phyloP scores from a whole-genome alignment of 257 asterid genomes.

The Nicotiana obtusifolia region DNA sequence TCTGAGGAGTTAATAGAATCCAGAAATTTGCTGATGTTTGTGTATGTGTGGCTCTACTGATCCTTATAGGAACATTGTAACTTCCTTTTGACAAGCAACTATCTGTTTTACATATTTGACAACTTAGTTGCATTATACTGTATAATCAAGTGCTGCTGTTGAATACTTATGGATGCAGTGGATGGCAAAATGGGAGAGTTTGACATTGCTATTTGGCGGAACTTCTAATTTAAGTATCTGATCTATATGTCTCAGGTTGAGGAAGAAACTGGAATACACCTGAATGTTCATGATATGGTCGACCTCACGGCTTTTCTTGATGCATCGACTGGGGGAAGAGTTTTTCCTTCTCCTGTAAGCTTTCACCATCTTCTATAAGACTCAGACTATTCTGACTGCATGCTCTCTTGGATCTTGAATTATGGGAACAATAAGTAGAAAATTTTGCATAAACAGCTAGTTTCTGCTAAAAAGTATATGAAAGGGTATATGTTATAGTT shows the following conservation, averaged over 20 bases:
- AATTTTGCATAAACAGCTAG: neutral
- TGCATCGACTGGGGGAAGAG: conserved; percentile 64
- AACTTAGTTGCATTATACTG: neutral
- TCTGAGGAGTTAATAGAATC: neutral
- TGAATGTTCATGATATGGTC: conserved; percentile 55
- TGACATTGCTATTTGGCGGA: neutral
- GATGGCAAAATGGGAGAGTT: neutral
- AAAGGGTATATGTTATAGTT: neutral
- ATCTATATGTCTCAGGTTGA: conserved; percentile 54
- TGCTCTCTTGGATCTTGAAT: neutral
- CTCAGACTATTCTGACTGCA: neutral
- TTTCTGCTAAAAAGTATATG: neutral
- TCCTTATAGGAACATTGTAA: neutral
- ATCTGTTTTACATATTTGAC: neutral
- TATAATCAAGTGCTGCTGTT: neutral
- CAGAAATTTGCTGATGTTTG: neutral
- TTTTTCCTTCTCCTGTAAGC: conserved; percentile 79
- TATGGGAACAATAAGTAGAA: neutral
- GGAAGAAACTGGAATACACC: conserved; percentile 81
- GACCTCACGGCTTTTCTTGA: conserved; percentile 81
- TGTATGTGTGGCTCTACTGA: neutral
- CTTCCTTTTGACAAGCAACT: neutral
- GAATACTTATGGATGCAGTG: neutral
- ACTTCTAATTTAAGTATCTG: neutral
- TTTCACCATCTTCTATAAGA: neutral